Evolutionary conservation across 148 eudicot genomes (phyloP).

Genomic region (Rhododendron vialii): DNA sequence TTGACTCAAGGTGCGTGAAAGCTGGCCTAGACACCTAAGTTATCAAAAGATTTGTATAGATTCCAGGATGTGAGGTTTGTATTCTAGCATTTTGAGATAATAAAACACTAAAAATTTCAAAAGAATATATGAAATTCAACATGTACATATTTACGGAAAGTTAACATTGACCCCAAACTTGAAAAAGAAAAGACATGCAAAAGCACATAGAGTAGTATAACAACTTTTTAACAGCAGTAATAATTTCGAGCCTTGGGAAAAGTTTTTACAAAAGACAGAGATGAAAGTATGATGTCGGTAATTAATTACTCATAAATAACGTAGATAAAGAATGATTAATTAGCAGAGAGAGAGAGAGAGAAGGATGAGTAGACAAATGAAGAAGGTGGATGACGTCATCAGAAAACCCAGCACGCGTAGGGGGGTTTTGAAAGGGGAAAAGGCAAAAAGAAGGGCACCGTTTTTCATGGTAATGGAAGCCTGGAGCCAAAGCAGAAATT

Average conservation of each 20-base stretch:
- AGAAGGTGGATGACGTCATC: conserved; percentile 14
- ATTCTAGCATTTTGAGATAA: too few relatives aligned
- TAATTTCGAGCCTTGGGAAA: neutral
- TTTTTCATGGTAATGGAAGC: conserved; percentile 12
- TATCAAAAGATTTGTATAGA: neutral
- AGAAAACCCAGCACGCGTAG: conserved; percentile 12
- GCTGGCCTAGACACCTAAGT: too few relatives aligned
- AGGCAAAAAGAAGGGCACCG: neutral
- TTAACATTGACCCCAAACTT: neutral
- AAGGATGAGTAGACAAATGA: neutral
- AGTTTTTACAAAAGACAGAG: neutral
- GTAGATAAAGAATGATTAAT: neutral
- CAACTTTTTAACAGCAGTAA: neutral
- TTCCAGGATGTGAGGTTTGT: neutral
- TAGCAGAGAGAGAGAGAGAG: neutral
- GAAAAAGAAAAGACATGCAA: neutral
- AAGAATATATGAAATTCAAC: neutral
- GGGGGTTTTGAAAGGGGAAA: neutral
- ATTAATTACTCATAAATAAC: neutral
- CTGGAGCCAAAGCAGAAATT: neutral
- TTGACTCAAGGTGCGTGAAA: neutral
- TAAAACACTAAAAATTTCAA: neutral
- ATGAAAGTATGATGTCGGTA: neutral
- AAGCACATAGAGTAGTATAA: neutral
- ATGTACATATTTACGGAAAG: neutral